Conservation (phyloP, 2,329 filamentous ascomycete species). For the Claviceps maximensis region DNA sequence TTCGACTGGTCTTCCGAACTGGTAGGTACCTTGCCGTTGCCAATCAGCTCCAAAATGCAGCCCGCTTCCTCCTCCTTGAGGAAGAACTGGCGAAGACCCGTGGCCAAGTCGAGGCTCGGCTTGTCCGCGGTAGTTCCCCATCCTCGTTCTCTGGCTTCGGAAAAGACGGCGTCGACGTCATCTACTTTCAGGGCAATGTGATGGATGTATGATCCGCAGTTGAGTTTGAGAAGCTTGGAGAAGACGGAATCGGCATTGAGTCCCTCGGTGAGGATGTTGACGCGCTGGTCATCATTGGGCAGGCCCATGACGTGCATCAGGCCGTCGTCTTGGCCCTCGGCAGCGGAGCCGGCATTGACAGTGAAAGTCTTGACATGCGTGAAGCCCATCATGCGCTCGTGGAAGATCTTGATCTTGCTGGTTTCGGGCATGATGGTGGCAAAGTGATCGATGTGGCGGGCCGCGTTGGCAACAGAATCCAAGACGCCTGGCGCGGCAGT, state of each 20-base stretch:
- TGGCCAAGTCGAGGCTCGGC: not conserved
- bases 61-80: not conserved
- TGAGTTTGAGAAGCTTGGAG: not conserved
- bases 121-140: not conserved
- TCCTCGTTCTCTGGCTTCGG: not conserved
- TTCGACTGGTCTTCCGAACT: not conserved
- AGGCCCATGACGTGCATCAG: slow-evolving; percentile 1
- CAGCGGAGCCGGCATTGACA: not conserved
- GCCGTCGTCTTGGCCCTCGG: not conserved
- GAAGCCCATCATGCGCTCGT: not conserved
- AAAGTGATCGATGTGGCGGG: not conserved
- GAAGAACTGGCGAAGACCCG: not conserved
- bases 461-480: not conserved
- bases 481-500: not conserved
- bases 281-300: not conserved
- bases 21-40: slow-evolving; percentile 8
- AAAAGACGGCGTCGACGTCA: not conserved
- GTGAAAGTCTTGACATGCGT: not conserved
- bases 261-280: not conserved
- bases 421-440: not conserved
- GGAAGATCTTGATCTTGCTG: not conserved
- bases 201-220: not conserved
- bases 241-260: not conserved
- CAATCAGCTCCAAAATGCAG: not conserved
- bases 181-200: not conserved